Base-by-base conservation (phyloP, 306 rosid genomes). In the Cucumis cinereus region DNA sequence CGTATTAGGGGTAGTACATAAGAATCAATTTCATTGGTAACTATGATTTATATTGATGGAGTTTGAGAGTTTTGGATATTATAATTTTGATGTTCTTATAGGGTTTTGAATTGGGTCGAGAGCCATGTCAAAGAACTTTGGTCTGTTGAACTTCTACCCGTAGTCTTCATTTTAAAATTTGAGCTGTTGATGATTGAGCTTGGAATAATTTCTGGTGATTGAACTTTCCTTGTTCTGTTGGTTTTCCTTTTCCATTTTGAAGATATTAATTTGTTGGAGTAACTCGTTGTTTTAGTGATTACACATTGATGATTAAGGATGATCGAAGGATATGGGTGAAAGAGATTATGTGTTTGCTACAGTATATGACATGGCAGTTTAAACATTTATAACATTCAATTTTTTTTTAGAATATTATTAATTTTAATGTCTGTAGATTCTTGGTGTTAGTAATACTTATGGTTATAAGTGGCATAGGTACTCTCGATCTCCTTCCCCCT, bases 401-500 rank as follows among this genome's bases (percentile, higher is more conserved):
- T 26, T 49, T 26, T 49, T 19, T 50, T 30, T 17, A 8, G 16
- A 28, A 24, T 26, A 0, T 49, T 26, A 28, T 7, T 16, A 71
- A 49, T 14, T 72, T 8, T 50, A 19, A 19, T 72, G 43, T 19
- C 17, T 2, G 19, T 72, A 5, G 59, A 19, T 72, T 5, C 19
- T 41, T 19, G 17, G n/a, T 47, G 43, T 45, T 24, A 5, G 58
- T 9, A 11, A 10, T 62, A 13, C 26, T 26, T 28, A 62, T 24
- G 47, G 43, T 26, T 45, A 19, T 33, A n/a, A 72, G 26, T 81
- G 5, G 56, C 56, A 30, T 85, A 94, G 98, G 87, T 64, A 77
- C 81, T 92, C 99, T 60, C 86, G 85, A 75, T 92, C 97, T 28
- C 93, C 93, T 62, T 89, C 97, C 23, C 96, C 96, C 4, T 83